Evolutionary conservation across 2,329 filamentous ascomycete genomes (phyloP).

Genomic region (Fusarium heterosporum): DNA sequence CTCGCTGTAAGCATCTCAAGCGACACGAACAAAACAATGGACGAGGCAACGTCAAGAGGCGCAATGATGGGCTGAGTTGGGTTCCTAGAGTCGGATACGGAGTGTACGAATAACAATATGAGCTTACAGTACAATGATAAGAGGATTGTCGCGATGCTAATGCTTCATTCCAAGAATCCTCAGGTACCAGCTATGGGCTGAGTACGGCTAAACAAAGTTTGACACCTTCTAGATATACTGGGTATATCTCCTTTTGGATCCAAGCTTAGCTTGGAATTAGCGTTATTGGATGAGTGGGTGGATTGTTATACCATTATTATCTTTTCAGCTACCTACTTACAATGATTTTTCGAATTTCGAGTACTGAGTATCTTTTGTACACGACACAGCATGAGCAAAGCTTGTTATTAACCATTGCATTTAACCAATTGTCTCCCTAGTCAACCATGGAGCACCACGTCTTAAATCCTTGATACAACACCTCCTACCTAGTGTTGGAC

Average conservation of each 20-base stretch:
- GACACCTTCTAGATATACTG: neutral
- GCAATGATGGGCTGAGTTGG: slow-evolving; percentile 17
- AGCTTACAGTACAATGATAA: slow-evolving; percentile 3
- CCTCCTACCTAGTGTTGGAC: neutral
- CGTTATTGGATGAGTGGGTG: slow-evolving; percentile 10
- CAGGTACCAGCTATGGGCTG: slow-evolving; percentile 3
- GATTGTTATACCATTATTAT: slow-evolving; percentile 6
- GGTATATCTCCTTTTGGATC: slow-evolving; percentile 9
- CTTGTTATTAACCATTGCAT: neutral
- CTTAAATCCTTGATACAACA: neutral
- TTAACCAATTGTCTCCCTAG: neutral
- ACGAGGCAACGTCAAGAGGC: slow-evolving; percentile 1
- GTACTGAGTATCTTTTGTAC: neutral
- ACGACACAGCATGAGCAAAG: neutral
- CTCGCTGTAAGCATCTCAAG: slow-evolving; percentile 59
- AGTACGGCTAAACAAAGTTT: slow-evolving; percentile 6
- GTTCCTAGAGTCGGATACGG: slow-evolving; percentile 4
- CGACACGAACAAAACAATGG: slow-evolving; percentile 7
- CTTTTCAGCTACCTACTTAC: neutral
- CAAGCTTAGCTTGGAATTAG: slow-evolving; percentile 24
- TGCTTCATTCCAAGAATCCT: neutral
- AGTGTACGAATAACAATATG: slow-evolving; percentile 37
- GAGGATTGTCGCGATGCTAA: slow-evolving; percentile 11
- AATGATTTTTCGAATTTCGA: neutral
- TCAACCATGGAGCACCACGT: neutral